These are phyloP conservation scores for Populus ilicifolia DNA, from an alignment of 345 rosid genomes.

Conservation along the genomic window DNA sequence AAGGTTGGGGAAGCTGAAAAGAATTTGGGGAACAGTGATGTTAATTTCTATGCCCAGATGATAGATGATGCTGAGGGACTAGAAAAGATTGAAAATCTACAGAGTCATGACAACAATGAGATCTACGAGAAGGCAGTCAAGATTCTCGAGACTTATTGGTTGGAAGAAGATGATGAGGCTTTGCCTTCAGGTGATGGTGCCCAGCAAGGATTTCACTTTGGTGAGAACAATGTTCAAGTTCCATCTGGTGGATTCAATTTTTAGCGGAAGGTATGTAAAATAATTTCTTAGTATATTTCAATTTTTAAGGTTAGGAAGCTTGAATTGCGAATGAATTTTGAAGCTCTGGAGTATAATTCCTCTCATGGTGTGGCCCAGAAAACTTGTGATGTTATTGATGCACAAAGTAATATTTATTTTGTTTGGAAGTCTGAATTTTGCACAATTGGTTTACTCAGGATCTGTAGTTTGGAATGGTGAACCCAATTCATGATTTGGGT, in stretches of 20 bases:
- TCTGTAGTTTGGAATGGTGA: neutral
- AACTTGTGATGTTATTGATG: neutral
- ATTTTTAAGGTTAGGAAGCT: too few species aligned
- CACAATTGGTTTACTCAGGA: conserved; percentile 8
- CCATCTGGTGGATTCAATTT: conserved; percentile 30
- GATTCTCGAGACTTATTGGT: conserved; percentile 23
- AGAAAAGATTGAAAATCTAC: conserved; percentile 23
- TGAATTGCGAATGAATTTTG: neutral
- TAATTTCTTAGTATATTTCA: neutral
- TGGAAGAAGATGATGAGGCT: conserved; percentile 22
- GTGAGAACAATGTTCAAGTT: conserved; percentile 6
- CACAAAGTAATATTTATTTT: neutral
- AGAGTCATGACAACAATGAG: conserved; percentile 25
- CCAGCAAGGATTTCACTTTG: conserved; percentile 13
- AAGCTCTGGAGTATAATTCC: neutral
- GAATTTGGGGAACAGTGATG: conserved; percentile 11
- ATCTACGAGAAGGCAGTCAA: conserved; percentile 27
- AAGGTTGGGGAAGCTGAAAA: conserved; percentile 27
- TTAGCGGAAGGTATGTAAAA: conserved; percentile 14
- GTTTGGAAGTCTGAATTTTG: conserved; percentile 12
- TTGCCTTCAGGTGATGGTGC: conserved; percentile 18
- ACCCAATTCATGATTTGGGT: conserved; percentile 6
- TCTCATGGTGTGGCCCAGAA: neutral
- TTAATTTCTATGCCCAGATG: conserved; percentile 15
- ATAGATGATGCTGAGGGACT: conserved; percentile 22